These are phyloP conservation scores for Chondrus crispus DNA, from an alignment of 23 red algal species.

Conservation along the genomic window DNA sequence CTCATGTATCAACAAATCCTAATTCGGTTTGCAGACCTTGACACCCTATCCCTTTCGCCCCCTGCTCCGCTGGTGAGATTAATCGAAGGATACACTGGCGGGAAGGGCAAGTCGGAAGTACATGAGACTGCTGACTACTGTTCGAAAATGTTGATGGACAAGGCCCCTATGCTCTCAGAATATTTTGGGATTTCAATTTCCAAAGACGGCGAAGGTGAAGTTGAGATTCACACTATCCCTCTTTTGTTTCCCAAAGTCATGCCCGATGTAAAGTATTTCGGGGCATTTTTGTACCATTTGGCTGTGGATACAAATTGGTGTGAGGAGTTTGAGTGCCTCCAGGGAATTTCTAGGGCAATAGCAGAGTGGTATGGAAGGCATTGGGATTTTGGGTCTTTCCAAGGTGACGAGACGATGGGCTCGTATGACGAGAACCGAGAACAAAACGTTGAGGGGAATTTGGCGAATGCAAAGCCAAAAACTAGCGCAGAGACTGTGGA, in stretches of 20 bases:
- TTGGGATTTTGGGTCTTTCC: no score
- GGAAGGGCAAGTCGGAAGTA: background rate
- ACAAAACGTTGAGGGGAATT: background rate
- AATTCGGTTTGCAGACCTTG: slow-evolving; percentile 71
- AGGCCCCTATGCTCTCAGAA: slow-evolving; percentile 51
- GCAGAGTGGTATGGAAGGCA: slow-evolving; percentile 46
- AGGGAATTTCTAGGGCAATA: slow-evolving; percentile 32
- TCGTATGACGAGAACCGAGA: background rate
- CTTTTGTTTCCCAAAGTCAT: slow-evolving; percentile 30
- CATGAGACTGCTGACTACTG: slow-evolving; percentile 37
- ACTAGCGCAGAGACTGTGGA: background rate
- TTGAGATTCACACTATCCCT: slow-evolving; percentile 8
- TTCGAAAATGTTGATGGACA: slow-evolving; percentile 47
- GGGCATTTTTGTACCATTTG: slow-evolving; percentile 46
- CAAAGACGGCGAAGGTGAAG: background rate
- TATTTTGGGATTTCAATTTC: slow-evolving; percentile 39
- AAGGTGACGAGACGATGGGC: no score
- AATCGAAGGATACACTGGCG: background rate
- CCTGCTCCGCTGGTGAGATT: slow-evolving; percentile 47
- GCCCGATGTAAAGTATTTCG: slow-evolving; percentile 23
- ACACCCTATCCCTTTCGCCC: background rate
- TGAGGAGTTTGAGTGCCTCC: slow-evolving; percentile 40
- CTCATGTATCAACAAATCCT: slow-evolving; percentile 67
- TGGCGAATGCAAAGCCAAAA: background rate
- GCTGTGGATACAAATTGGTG: slow-evolving; percentile 58